Evolutionary conservation across 202 grass and related monocot species (phyloP), one percentile per base, ranked within the genome.

Genomic region (Bolboschoenoplectus hybrid): DNA sequence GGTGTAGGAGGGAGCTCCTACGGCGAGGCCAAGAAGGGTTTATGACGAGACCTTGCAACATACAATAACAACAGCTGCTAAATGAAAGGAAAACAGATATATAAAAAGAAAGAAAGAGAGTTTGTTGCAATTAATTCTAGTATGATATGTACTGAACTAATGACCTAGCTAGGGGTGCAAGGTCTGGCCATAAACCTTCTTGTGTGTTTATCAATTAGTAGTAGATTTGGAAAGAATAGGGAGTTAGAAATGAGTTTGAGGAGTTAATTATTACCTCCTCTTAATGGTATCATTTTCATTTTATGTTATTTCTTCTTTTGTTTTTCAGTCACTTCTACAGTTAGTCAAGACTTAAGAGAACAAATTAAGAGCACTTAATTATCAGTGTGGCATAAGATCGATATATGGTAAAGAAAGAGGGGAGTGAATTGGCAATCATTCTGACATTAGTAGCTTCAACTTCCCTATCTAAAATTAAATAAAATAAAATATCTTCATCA

Each of bases 41-140:
- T 91, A 88, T 93, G 82, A 91, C 74, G 67, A 86, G 87, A 90
- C 81, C 63, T 89, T 88, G 88, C 74, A 85, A 87, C 87, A 88
- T 81, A 47, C 45, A 81, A 81, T 67, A 58, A 80, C 39, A 52
- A 78, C 84, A 81, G 40, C 81, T 41, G 70, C 61, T 86, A 86
- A 74, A 44, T 85, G 68, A 85, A 69, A 87, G 77, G 32, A 82
- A 60, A 87, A 85, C 38, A 80, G 66, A 81, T 81, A 89, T 78
- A 71, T 81, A 85, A 83, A 39, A 34, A 67, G 78, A 87, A 90
- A 47, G 88, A 20, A 63, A 80, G 50, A 36, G 53, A 19, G 41
- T 66, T 87, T 81, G 61, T 88, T 90, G 81, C 79, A 44, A 44
- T 17, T n/a, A 26, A 26, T 80, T 85, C 45, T 86, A 41, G 13